Base-by-base conservation (phyloP, 1,284 basidiomycete species). In the Cystobasidiaceae sp. region DNA sequence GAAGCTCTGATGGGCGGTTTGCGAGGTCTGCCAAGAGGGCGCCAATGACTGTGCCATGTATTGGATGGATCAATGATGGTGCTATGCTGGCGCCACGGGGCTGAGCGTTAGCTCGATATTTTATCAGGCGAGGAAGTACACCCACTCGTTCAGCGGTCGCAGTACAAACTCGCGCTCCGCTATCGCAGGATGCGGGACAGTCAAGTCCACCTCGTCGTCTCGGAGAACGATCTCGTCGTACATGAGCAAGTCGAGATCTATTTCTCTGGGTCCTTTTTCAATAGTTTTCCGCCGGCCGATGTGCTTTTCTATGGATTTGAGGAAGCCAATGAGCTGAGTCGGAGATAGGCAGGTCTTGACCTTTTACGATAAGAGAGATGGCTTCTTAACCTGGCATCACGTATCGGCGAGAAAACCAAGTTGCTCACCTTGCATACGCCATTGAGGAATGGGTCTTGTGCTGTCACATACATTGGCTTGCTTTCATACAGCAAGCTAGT, bases 401-500 rank as follows among this genome's bases (percentile, higher is more conserved):
- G 19, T n/a, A 41, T 28, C 23, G 23, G 17, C 23, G 32, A 15
- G 33, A n/a, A 48, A n/a, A 23, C 23, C 21, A 43, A 39, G 28
- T 23, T 45, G 19, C 85, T 69, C 67, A 94, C 90, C 77, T 92
- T 81, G 70, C 93, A 89, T 8, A 89, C 91, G 64, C 89, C 90
- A 74, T 98, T 98, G 68, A 90, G 83, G 77, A 98, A 98, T 30
- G 81, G 78, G 25, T 88, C 89, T 76, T 99, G 94, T 68, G 96
- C 86, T 17, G 83, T 83, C 25, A 94, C 86, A 77, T 98, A 99
- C 96, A 97, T 97, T 0, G 96, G 92, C 21, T 86, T 82, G 19
- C 88, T 93, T 78, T 97, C 88, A 75, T 98, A 98, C 78, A 98
- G 77, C 77, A 93, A 91, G 74, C 90, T 93, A 0, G 91, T 93